These are phyloP conservation scores for Centaurea solstitialis DNA, from an alignment of 129 eudicot species.

Conservation along the genomic window DNA sequence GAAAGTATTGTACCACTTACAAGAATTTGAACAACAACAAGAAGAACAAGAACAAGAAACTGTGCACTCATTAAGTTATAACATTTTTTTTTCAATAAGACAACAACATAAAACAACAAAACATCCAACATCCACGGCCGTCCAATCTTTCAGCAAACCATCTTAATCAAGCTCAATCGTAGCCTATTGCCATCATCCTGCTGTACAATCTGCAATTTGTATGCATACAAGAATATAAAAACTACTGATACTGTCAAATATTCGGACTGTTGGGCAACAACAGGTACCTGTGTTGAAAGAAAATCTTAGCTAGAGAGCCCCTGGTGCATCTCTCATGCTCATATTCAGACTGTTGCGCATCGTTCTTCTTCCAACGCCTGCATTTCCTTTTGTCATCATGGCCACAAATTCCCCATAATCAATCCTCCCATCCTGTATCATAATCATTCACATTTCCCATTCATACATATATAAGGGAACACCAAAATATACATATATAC, in stretches of 20 bases:
- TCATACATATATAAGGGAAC: background rate
- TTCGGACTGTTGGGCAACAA: background rate
- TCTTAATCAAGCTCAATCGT: conserved; percentile 12
- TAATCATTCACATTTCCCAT: background rate
- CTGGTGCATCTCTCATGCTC: conserved; percentile 79
- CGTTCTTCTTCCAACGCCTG: conserved; percentile 91
- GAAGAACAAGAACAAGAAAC: conserved; percentile 19
- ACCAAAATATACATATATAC: background rate
- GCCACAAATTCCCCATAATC: conserved; percentile 97
- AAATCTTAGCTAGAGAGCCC: conserved; percentile 40
- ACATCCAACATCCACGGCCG: conserved; percentile 21
- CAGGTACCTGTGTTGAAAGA: conserved; percentile 17
- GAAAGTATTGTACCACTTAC: conserved; percentile 21
- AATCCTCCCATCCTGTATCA: conserved; percentile 62
- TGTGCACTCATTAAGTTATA: conserved; percentile 43
- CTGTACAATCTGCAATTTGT: conserved; percentile 49
- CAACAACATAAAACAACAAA: conserved; percentile 24
- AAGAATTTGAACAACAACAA: conserved; percentile 27
- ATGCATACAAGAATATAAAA: background rate
- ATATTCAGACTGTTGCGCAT: conserved; percentile 94
- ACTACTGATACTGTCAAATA: background rate
- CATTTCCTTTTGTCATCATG: conserved; percentile 96
- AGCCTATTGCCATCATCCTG: conserved; percentile 28
- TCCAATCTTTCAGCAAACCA: conserved; percentile 12
- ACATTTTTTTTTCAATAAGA: conserved; percentile 32